Conservation (phyloP, 768 basidiomycete species). For the Podaxis sp. region DNA sequence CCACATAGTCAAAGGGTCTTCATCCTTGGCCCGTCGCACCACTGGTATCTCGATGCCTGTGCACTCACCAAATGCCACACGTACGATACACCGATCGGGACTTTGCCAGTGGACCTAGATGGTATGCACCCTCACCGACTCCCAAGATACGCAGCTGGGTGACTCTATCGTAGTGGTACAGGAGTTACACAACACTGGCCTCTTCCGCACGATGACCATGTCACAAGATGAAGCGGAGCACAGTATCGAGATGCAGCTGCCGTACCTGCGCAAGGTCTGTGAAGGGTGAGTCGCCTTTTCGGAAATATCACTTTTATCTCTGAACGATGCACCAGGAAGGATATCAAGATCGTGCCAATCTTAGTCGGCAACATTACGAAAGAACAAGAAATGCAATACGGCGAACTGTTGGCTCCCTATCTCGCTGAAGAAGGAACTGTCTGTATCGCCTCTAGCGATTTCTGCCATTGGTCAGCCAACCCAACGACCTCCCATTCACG, state of each 20-base stretch:
- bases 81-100: conserved; percentile 87
- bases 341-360: conserved; percentile 86
- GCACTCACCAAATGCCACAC: conserved; percentile 76
- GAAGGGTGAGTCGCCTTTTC: conserved; percentile 52
- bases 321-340: conserved; percentile 40
- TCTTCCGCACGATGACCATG: conserved; percentile 68
- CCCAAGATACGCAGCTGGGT: no score
- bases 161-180: conserved; percentile 50
- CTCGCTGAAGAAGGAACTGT: conserved; percentile 77
- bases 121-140: conserved; percentile 48
- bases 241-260: conserved; percentile 97
- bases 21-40: conserved; percentile 94
- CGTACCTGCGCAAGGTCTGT: conserved; percentile 85
- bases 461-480: conserved; percentile 87
- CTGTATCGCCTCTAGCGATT: conserved; percentile 92
- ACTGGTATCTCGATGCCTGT: conserved; percentile 83
- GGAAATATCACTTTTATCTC: not conserved
- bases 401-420: conserved; percentile 76
- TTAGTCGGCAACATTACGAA: conserved; percentile 79
- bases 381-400: conserved; percentile 60
- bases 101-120: conserved; percentile 73
- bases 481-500: not conserved
- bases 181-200: conserved; percentile 61
- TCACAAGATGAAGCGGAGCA: conserved; percentile 90
- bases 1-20: conserved; percentile 81